phyloP scores from a whole-genome alignment of 2,329 filamentous ascomycete genomes.

The Ophiostoma australiae region DNA sequence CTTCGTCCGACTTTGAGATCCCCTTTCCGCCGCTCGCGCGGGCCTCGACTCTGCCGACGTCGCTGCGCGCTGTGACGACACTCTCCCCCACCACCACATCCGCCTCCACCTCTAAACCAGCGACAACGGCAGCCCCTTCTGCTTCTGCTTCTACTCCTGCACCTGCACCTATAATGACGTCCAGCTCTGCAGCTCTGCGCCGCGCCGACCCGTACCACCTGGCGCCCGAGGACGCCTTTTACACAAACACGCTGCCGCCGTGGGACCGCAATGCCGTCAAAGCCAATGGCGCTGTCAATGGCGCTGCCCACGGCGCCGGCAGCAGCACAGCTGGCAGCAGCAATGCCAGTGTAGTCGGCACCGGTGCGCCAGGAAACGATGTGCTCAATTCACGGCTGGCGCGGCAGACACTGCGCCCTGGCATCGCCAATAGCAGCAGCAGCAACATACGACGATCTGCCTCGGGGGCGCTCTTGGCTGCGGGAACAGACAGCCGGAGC shows the following conservation, averaged over 20 bases:
- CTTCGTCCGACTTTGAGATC: constrained; percentile 29
- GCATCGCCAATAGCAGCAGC: constrained; percentile 27
- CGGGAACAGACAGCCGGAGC: constrained; percentile 50
- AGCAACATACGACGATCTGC: constrained; percentile 27
- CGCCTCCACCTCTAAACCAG: neutral
- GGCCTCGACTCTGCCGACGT: constrained; percentile 39
- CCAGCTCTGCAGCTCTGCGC: constrained; percentile 8
- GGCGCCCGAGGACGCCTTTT: constrained; percentile 79
- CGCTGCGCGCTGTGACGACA: constrained; percentile 26
- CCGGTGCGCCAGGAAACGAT: constrained; percentile 15
- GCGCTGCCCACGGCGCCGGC: no score
- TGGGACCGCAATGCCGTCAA: constrained; percentile 39
- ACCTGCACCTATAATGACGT: constrained; percentile 26
- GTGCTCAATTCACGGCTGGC: constrained; percentile 15
- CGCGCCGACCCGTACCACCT: constrained; percentile 62
- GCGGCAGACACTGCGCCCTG: constrained; percentile 21
- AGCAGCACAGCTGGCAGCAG: neutral
- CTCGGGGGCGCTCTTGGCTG: constrained; percentile 29
- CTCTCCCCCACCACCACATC: neutral
- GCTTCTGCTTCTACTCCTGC: neutral
- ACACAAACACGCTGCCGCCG: constrained; percentile 53
- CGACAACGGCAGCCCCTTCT: constrained; percentile 15
- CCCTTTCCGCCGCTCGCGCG: constrained; percentile 36
- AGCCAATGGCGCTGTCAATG: no score
- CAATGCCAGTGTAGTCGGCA: neutral